Base-by-base conservation (phyloP, 2,329 filamentous ascomycete genomes). In the Lizonia empirigonia region DNA sequence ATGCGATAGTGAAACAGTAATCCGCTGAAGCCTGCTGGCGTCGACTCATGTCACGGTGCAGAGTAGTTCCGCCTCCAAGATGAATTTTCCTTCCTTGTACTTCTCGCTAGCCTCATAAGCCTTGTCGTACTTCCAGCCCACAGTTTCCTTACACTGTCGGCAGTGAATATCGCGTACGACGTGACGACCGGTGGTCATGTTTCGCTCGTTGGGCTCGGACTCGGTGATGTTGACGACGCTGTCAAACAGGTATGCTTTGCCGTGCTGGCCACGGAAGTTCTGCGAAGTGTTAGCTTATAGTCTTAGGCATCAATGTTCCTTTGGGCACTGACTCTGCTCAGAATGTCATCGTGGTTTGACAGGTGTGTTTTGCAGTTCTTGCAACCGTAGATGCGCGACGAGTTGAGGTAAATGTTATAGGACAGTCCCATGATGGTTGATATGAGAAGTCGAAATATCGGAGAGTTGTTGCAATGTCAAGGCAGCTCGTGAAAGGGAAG, bases 51-150 rank as follows among this genome's bases (percentile, higher is more conserved):
- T 79, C 45, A 97, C 91, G 62, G 85, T 87, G 74, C 89, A 93
- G 30, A 97, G 80, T 58, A 97, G 77, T 78, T 96, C 92, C 24
- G 89, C 90, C 79, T 97, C 93, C 50, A 99, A 81, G 53, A 99
- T 99, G 73, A 89, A 97, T 78, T 97, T 99, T 48, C 91, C 92
- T 80, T 99, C 94, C 80, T 99, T 99, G 78, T 99, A 99, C 77
- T 96, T 96, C 82, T 99, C 93, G 59, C 82, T 87, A 26, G 80
- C 76, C 78, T 99, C 94, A 73, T 89, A 97, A 1, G 94, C 94
- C 78, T 95, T 96, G 76, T 99, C 94, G 73, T 99, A 99, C 75
- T 96, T 97, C 94, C 94, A 99, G 27, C 94, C 94, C 44, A 99
- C 94, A 23, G 88, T 89, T 74, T 92, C 89, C 71, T 88, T 89